These are phyloP conservation scores for Priceomyces haplophilus DNA, from an alignment of 805 yeast genomes.

Conservation along the genomic window DNA sequence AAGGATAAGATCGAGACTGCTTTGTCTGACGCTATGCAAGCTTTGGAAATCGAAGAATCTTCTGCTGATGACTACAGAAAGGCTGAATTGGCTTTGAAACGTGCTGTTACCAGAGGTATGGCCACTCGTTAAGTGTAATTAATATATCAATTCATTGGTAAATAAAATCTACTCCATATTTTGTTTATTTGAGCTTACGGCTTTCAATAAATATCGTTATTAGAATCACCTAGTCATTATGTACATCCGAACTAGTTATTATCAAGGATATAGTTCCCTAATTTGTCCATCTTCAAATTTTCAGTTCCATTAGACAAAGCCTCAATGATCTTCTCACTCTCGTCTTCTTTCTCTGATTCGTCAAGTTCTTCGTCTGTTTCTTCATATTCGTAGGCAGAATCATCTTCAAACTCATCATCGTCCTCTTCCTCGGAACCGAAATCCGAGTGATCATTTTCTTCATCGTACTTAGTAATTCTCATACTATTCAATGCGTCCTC, in stretches of 20 bases:
- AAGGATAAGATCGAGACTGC: slow-evolving; percentile 97
- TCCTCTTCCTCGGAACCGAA: slow-evolving; percentile 24
- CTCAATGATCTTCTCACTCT: slow-evolving; percentile 59
- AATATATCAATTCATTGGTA: slow-evolving; percentile 12
- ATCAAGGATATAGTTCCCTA: slow-evolving; percentile 77
- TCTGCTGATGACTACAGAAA: slow-evolving; percentile 97
- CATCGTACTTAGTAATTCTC: slow-evolving; percentile 44
- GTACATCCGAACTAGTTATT: slow-evolving; percentile 14
- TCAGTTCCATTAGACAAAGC: slow-evolving; percentile 64
- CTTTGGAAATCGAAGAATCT: slow-evolving; percentile 95
- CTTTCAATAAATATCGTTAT: slow-evolving; percentile 12
- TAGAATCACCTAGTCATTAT: neutral
- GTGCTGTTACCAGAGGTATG: slow-evolving; percentile 99
- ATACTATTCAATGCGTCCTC: slow-evolving; percentile 72
- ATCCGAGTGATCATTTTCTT: slow-evolving; percentile 23
- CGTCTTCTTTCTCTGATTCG: slow-evolving; percentile 31
- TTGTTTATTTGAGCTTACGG: slow-evolving; percentile 13
- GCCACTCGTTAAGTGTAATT: slow-evolving; percentile 76
- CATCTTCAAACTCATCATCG: slow-evolving; percentile 26
- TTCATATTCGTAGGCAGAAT: slow-evolving; percentile 39
- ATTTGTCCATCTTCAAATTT: slow-evolving; percentile 72
- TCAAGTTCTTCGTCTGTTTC: slow-evolving; percentile 32
- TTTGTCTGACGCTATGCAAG: slow-evolving; percentile 96
- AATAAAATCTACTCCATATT: slow-evolving; percentile 12
- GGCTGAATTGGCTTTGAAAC: slow-evolving; percentile 98